Conservation (phyloP, 1,139 yeast species). For the Pichia sp. region DNA sequence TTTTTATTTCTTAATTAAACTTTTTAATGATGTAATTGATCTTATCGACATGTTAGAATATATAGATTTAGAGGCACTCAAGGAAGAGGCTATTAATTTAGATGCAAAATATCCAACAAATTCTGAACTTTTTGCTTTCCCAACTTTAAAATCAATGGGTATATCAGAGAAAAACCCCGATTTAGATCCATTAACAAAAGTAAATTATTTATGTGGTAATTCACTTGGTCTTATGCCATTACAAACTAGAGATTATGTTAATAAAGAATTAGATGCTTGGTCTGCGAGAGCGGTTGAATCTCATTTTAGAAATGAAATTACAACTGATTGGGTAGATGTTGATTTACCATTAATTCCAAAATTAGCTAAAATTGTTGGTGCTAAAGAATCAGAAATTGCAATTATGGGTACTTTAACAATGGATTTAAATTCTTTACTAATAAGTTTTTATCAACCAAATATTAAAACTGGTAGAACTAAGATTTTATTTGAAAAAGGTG, state of each 20-base stretch:
- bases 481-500: conserved; percentile 76
- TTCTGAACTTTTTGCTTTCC: conserved; percentile 23
- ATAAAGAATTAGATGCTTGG: conserved; percentile 78
- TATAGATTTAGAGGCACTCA: not conserved
- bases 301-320: conserved; percentile 52
- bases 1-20: too few species aligned
- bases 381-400: conserved; percentile 66
- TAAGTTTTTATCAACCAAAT: conserved; percentile 67
- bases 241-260: conserved; percentile 49
- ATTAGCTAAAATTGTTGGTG: conserved; percentile 74
- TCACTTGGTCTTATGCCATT: conserved; percentile 87
- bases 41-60: too few species aligned
- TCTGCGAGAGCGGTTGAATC: conserved; percentile 71
- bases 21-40: too few species aligned
- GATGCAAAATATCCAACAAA: conserved; percentile 18
- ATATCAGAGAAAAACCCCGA: conserved; percentile 8
- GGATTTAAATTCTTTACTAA: conserved; percentile 68
- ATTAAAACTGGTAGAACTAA: conserved; percentile 44
- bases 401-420: conserved; percentile 80
- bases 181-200: conserved; percentile 9
- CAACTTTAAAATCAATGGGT: conserved; percentile 28
- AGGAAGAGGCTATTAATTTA: conserved; percentile 15
- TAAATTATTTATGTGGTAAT: conserved; percentile 79
- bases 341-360: conserved; percentile 70
- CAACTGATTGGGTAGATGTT: conserved; percentile 72